Conservation (phyloP, 164 flowering plant genomes). For the Echeveria elegans region DNA sequence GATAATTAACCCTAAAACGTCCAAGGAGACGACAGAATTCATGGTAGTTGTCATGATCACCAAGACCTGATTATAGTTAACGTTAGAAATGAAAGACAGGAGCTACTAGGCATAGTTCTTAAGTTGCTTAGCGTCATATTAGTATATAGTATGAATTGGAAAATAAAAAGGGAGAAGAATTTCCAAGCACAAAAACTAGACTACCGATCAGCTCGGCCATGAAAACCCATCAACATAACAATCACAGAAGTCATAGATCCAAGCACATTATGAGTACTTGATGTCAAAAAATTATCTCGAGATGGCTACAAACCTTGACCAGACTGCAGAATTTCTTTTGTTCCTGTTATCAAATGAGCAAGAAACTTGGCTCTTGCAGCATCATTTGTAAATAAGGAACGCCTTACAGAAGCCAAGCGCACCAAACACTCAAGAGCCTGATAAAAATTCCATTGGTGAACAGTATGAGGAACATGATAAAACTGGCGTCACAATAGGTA, state of each 20-base stretch:
- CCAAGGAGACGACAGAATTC: conserved; percentile 97
- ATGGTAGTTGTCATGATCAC: conserved; percentile 98
- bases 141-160: neutral
- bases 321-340: conserved; percentile 82
- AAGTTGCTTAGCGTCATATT: neutral
- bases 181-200: neutral
- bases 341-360: conserved; percentile 93
- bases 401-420: conserved; percentile 88
- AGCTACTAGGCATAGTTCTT: neutral
- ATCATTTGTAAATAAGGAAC: conserved; percentile 85
- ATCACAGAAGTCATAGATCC: neutral
- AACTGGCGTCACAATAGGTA: no score
- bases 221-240: neutral
- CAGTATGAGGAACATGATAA: no score
- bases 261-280: neutral
- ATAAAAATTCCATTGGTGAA: neutral
- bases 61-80: conserved; percentile 54
- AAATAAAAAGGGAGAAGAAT: neutral
- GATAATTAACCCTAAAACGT: conserved; percentile 89
- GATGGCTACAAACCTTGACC: conserved; percentile 59
- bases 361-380: conserved; percentile 77
- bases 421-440: conserved; percentile 98
- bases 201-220: neutral
- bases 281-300: neutral
- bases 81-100: neutral